Evolutionary conservation across 139 green algal species (phyloP).

Genomic region (Tetradesmus obliquus): DNA sequence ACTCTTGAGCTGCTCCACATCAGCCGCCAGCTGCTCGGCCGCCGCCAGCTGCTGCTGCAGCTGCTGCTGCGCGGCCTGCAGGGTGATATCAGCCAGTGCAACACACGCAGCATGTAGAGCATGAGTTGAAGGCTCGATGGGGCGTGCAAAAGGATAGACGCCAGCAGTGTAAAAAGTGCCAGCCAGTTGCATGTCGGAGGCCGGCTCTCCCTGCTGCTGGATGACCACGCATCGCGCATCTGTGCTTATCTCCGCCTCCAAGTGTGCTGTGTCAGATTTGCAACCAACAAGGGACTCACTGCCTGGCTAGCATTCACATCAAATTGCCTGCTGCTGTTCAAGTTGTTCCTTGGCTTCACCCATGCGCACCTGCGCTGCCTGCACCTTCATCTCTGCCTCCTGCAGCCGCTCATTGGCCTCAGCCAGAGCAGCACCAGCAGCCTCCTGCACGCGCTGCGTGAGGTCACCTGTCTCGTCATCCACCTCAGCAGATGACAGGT

Average conservation of each 20-base stretch:
- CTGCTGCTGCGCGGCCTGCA: slow-evolving; percentile 48
- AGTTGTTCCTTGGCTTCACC: background rate
- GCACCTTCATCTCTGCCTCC: slow-evolving; percentile 55
- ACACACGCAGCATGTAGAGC: background rate
- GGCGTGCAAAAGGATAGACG: too few relatives aligned
- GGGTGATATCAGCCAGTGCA: background rate
- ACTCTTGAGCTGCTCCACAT: slow-evolving; percentile 42
- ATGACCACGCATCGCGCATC: too few relatives aligned
- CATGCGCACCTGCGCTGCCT: slow-evolving; percentile 37
- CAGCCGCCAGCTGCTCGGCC: slow-evolving; percentile 45
- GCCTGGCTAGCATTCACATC: background rate
- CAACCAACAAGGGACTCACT: too few relatives aligned
- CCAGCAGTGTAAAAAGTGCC: too few relatives aligned
- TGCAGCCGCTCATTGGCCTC: slow-evolving; percentile 51
- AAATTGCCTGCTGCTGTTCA: background rate
- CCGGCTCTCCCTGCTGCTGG: too few relatives aligned
- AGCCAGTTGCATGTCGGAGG: too few relatives aligned
- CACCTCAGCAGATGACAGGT: background rate
- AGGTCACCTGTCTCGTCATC: slow-evolving; percentile 35
- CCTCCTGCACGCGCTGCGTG: slow-evolving; percentile 51
- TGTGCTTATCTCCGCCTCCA: too few relatives aligned
- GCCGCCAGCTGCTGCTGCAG: slow-evolving; percentile 58
- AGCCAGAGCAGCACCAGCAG: slow-evolving; percentile 55
- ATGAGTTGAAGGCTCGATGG: too few relatives aligned
- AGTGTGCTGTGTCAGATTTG: too few relatives aligned